Evolutionary conservation across 225 moss, liverwort and hornwort species (phyloP).

Genomic region (Rhytidiadelphus loreus): DNA sequence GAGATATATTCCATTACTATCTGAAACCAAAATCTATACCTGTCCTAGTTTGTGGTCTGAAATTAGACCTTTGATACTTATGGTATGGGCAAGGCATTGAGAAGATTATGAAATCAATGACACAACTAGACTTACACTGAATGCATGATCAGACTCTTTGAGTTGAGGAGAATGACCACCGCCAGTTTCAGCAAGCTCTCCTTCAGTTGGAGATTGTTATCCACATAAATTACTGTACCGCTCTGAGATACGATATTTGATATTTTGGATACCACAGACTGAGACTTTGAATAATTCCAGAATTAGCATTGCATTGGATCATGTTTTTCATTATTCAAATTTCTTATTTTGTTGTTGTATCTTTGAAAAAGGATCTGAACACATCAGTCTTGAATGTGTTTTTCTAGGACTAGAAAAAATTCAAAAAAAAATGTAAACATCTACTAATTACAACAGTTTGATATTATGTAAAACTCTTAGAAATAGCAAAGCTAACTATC

Average conservation of each 20-base stretch:
- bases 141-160: not conserved
- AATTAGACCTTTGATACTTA: not conserved
- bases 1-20: not conserved
- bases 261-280: not conserved
- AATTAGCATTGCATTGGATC: not conserved
- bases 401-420: not conserved
- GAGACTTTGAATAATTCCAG: not conserved
- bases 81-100: not conserved
- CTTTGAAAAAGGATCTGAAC: not conserved
- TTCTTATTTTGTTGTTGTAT: accelerated
- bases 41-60: not conserved
- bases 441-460: not conserved
- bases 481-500: not conserved
- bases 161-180: not conserved
- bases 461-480: not conserved
- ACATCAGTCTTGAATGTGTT: not conserved
- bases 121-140: not conserved
- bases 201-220: not conserved
- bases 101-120: not conserved
- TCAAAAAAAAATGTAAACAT: not conserved
- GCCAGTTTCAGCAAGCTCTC: not conserved
- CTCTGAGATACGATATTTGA: not conserved
- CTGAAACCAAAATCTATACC: not conserved
- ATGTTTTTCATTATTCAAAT: not conserved
- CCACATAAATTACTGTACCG: not conserved